Base-by-base conservation (phyloP, 176 grass and related monocot genomes). In the Puya raimondii region DNA sequence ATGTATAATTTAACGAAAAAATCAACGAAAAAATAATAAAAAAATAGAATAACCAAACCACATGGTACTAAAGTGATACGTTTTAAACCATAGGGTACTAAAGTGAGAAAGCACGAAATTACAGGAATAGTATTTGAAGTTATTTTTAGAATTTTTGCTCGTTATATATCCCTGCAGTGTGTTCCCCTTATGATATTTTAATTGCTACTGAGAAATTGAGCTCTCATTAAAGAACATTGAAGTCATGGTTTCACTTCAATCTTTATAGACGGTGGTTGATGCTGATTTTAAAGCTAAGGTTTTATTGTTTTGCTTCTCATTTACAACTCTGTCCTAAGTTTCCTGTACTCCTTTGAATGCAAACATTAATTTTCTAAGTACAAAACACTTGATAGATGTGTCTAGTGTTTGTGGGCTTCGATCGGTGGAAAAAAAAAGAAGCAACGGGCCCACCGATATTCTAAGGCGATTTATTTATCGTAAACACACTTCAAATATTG, bases 171-270 rank as follows among this genome's bases (percentile, higher is more conserved):
- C n/a, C n/a, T 26, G 23, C 2, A 26, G 25, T 26, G 25, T 26
- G 25, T 26, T 26, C 25, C 25, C 25, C 25, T 2, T 26, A 26
- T 1, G 25, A 26, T 26, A 26, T 26, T 26, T 26, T 26, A 26
- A 26, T 26, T 26, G 25, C 25, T 18, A 9, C 12, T 49, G 64
- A 67, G 17, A 74, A 74, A 81, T 74, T 63, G 69, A 80, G 22
- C 78, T 66, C 70, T 71, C 79, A 81, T 81, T 74, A 81, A 81
- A 81, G 76, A 49, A 48, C 65, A 67, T 67, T 74, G 18, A 74
- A 81, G 21, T 25, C 78, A 18, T 68, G 15, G 16, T 74, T 68
- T 81, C 71, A 81, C 50, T 74, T 61, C 59, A 17, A 80, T 70
- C 53, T 68, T 66, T 73, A 67, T 53, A 1, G 64, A 66, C 13